Evolutionary conservation across 352 stramenopile genomes (phyloP).

Genomic region (Pythium pyrilobum): DNA sequence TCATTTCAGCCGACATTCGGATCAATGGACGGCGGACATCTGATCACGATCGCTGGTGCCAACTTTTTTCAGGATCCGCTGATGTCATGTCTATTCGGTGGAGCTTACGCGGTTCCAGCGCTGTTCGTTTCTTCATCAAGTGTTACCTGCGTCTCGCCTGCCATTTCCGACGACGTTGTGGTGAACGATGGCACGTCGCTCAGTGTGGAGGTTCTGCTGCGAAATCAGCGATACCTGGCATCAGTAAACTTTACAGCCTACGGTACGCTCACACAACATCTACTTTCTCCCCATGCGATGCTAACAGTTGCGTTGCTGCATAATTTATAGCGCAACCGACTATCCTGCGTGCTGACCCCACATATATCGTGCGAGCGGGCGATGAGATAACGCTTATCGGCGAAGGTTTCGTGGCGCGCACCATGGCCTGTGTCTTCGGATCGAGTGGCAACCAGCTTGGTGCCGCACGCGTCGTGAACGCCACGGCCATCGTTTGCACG

Average conservation of each 20-base stretch:
- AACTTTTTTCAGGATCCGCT: constrained; percentile 12
- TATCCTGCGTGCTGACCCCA: neutral
- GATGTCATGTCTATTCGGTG: constrained; percentile 4
- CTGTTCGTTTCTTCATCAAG: constrained; percentile 3
- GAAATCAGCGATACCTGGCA: neutral
- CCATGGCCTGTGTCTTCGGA: constrained; percentile 33
- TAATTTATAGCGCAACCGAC: constrained; percentile 9
- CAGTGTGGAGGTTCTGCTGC: neutral
- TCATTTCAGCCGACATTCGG: constrained; percentile 7
- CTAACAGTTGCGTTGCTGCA: too few species aligned
- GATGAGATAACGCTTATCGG: constrained; percentile 26
- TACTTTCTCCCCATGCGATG: too few species aligned
- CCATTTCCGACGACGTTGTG: too few species aligned
- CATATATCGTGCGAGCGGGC: constrained; percentile 3
- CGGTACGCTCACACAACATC: too few species aligned
- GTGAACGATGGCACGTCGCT: too few species aligned
- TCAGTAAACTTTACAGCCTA: constrained; percentile 9
- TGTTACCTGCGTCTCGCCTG: constrained; percentile 6
- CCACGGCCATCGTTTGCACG: constrained; percentile 24
- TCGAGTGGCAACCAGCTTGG: constrained; percentile 17
- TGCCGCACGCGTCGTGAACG: constrained; percentile 23
- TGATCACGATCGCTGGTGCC: constrained; percentile 9
- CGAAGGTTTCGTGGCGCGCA: constrained; percentile 29
- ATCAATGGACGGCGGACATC: constrained; percentile 2
- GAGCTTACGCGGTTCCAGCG: neutral